A percentile compares a stretch with the other conserved stretches of the same genome.
Conservation (phyloP, 2,329 filamentous ascomycete species). For the Phaeophleospora eucalypticola region DNA sequence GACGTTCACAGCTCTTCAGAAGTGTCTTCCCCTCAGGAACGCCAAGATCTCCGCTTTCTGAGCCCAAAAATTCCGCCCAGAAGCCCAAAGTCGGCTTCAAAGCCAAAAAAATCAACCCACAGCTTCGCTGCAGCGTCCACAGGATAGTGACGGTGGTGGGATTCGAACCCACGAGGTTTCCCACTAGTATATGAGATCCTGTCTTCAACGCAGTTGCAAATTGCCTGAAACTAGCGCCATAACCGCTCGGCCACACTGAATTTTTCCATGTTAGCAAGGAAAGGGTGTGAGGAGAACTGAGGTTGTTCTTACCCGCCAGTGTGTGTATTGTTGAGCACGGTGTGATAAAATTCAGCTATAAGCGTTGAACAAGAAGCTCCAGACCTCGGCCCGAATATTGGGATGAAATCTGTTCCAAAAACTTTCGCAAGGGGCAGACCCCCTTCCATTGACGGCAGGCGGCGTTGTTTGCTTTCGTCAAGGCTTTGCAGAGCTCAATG, state of each 20-base stretch:
- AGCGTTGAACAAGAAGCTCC: too few relatives aligned
- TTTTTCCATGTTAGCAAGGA: too few relatives aligned
- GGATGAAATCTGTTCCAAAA: too few relatives aligned
- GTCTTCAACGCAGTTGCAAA: slow-evolving; percentile 6
- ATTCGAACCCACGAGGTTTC: slow-evolving; percentile 23
- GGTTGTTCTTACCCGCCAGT: too few relatives aligned
- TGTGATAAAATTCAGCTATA: not conserved
- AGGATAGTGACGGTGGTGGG: slow-evolving; percentile 11
- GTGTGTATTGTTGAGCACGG: slow-evolving; percentile 1
- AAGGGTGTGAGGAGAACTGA: too few relatives aligned
- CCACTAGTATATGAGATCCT: slow-evolving; percentile 21
- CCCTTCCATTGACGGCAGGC: too few relatives aligned
- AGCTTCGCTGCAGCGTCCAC: not conserved
- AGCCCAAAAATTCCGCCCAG: not conserved
- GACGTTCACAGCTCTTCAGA: too few relatives aligned
- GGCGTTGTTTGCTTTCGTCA: too few relatives aligned
- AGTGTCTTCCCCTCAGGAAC: too few relatives aligned
- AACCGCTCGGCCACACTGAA: slow-evolving; percentile 10
- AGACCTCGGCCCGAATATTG: too few relatives aligned
- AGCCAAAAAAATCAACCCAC: not conserved
- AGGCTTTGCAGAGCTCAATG: too few relatives aligned
- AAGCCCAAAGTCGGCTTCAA: not conserved
- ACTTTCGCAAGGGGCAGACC: too few relatives aligned
- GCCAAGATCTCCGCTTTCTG: not conserved
- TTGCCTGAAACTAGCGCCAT: slow-evolving; percentile 11